Evolutionary conservation across 129 eudicot genomes (phyloP).

Genomic region (Erigeron canadensis): DNA sequence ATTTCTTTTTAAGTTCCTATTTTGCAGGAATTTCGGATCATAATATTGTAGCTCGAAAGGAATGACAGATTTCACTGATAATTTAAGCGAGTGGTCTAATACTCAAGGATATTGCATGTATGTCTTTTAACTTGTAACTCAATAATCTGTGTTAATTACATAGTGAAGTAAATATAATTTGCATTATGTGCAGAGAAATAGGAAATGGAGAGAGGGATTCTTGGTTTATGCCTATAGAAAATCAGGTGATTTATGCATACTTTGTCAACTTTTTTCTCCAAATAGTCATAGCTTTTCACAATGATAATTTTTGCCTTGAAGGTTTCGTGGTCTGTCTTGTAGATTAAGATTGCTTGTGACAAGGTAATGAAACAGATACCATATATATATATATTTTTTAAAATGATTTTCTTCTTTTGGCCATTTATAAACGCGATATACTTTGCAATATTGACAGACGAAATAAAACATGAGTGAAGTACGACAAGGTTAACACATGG

Average conservation of each 20-base stretch:
- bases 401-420: not conserved
- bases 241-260: slow-evolving; percentile 48
- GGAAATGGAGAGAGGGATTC: slow-evolving; percentile 95
- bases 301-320: slow-evolving; percentile 19
- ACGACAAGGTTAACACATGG: slow-evolving; percentile 71
- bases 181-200: slow-evolving; percentile 57
- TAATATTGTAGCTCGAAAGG: slow-evolving; percentile 54
- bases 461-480: slow-evolving; percentile 87
- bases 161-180: slow-evolving; percentile 5
- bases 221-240: slow-evolving; percentile 79
- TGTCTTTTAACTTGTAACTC: slow-evolving; percentile 19
- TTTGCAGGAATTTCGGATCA: slow-evolving; percentile 64
- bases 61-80: slow-evolving; percentile 54
- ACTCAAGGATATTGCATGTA: slow-evolving; percentile 90
- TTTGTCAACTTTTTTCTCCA: too few species aligned
- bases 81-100: slow-evolving; percentile 73
- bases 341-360: slow-evolving; percentile 77
- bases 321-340: slow-evolving; percentile 25
- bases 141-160: not conserved
- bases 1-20: slow-evolving; percentile 2
- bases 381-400: slow-evolving; percentile 9
- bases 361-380: slow-evolving; percentile 56
- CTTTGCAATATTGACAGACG: slow-evolving; percentile 51
- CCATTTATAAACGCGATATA: not conserved
- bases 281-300: not conserved